Conservation (phyloP, 2,329 filamentous ascomycete species). For the Trichophyton equinum region DNA sequence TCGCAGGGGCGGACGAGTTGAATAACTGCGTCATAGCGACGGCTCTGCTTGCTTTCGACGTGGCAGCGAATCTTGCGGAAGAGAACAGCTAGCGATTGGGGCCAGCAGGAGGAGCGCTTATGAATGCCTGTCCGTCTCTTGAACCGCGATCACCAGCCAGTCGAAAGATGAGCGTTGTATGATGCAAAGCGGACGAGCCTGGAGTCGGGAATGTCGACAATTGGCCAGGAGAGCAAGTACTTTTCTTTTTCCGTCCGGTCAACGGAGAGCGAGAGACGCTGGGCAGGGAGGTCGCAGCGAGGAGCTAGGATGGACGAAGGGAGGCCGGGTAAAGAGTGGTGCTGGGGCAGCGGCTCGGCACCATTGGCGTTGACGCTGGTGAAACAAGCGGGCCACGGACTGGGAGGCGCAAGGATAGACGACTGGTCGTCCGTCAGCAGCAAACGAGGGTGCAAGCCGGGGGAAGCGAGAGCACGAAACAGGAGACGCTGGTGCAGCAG, state of each 20-base stretch:
- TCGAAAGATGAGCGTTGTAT: constrained; percentile 11
- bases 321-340: background rate
- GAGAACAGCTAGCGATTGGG: background rate
- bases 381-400: constrained; percentile 3
- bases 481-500: background rate
- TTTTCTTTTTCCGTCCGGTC: constrained; percentile 2
- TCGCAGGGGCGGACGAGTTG: constrained; percentile 25
- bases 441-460: background rate
- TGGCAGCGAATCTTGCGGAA: background rate
- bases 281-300: background rate
- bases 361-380: background rate
- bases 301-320: background rate
- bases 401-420: background rate
- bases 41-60: background rate
- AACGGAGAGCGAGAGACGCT: background rate
- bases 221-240: background rate
- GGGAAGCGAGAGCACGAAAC: background rate
- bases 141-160: background rate
- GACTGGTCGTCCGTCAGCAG: background rate
- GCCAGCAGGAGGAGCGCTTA: background rate
- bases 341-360: background rate
- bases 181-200: constrained; percentile 10
- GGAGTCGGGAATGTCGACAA: background rate
- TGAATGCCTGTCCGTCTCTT: background rate
- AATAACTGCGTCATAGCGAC: constrained; percentile 33